phyloP scores from a whole-genome alignment of 768 basidiomycete species.

The Lactarius tabidus region DNA sequence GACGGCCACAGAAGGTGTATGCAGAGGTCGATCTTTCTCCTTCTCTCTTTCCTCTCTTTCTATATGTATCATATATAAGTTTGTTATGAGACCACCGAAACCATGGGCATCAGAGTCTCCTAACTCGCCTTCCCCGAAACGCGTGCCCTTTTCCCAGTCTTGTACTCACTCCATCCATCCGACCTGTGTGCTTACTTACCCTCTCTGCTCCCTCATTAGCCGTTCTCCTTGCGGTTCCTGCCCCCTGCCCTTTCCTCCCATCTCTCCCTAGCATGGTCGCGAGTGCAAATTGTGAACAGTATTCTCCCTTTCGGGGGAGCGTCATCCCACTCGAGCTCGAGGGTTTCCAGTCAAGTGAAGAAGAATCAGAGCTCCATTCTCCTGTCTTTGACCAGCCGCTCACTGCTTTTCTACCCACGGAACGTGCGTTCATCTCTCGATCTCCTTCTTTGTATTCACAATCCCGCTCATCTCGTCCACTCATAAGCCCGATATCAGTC shows the following conservation, averaged over 20 bases:
- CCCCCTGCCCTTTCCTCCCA: conserved; percentile 27
- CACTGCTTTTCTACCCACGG: conserved; percentile 32
- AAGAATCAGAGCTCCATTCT: conserved; percentile 71
- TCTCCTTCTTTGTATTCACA: conserved; percentile 9
- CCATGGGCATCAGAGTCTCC: conserved; percentile 20
- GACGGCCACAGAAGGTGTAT: conserved; percentile 14
- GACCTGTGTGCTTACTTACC: conserved; percentile 32
- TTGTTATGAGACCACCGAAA: conserved; percentile 11
- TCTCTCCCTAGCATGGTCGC: conserved; percentile 48
- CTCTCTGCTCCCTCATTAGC: conserved; percentile 28
- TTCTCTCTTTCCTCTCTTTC: conserved; percentile 1
- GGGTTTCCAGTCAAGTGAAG: conserved; percentile 67
- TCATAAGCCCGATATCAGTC: conserved; percentile 65
- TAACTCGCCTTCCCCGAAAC: conserved; percentile 8
- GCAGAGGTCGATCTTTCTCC: neutral
- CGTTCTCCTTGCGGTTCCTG: conserved; percentile 28
- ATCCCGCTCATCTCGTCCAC: conserved; percentile 13
- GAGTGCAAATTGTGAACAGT: conserved; percentile 51
- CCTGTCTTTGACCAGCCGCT: conserved; percentile 60
- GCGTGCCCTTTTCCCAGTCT: conserved; percentile 28
- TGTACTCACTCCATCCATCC: conserved; percentile 30
- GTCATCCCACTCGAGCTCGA: conserved; percentile 50
- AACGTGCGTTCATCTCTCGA: conserved; percentile 33
- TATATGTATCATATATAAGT: conserved; percentile 5
- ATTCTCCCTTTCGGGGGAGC: conserved; percentile 49